Base-by-base conservation (phyloP, 148 eudicot genomes). In the Rhododendron williamsianum region DNA sequence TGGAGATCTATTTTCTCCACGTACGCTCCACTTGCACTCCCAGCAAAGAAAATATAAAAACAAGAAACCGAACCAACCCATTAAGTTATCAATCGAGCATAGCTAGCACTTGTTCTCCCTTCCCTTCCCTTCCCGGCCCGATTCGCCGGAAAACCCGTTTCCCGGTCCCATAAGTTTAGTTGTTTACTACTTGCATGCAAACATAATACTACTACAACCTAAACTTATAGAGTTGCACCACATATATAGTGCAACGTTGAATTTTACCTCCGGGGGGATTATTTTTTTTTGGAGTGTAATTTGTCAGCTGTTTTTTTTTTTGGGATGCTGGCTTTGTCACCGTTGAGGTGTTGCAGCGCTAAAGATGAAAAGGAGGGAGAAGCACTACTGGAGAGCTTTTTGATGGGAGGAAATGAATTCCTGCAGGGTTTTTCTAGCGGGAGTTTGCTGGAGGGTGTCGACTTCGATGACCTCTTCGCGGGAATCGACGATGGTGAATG, bases 391-490 rank as follows among this genome's bases (percentile, higher is more conserved):
- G 90, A 88, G 49, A 76, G 67, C 18, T 85, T 86, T 73, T 21
- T 84, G 9, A 27, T 86, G 36, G 88, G 82, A 25, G 86, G 81
- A 13, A 89, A 87, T 2, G 92, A 89, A 6, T 90, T 91, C 76
- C 87, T 33, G 35, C 35, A 85, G 2, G 92, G 90, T 45, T 90
- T 90, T 33, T 73, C 88, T 2, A 84, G 85, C 1, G 87, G 87
- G 0, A 90, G 74, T 86, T 84, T 91, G 56, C 86, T 90, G 7
- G 93, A 92, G 49, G 91, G 91, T 60, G 90, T 91, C 67, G 90
- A 91, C 83, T 91, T 93, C 77, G 95, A 93, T 21, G 93, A 93
- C 41, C 84, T 93, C 16, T 93, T 93, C 49, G 78, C 85, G 76
- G 90, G 90, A 51, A 86, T 91, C 13, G 81, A 73, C 0, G 91